Conservation (phyloP, 2,329 filamentous ascomycete genomes). For the Hortaea werneckii region DNA sequence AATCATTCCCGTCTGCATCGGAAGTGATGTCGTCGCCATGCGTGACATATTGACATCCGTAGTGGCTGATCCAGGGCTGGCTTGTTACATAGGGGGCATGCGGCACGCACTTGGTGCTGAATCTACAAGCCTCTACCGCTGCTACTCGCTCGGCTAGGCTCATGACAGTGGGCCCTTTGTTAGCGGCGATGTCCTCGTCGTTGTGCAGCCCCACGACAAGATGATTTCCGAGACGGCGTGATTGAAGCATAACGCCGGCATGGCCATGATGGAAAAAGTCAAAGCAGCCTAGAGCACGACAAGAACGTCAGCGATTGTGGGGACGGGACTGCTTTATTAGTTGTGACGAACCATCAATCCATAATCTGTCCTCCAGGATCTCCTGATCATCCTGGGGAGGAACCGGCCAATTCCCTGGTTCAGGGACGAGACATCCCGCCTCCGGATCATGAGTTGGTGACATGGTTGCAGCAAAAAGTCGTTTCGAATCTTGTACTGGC, state of each 20-base stretch:
- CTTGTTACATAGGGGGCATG: slow-evolving; percentile 90
- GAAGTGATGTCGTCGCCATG: slow-evolving; percentile 97
- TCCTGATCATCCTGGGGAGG: slow-evolving; percentile 51
- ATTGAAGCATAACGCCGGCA: slow-evolving; percentile 93
- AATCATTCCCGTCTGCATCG: slow-evolving; percentile 86
- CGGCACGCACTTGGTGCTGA: slow-evolving; percentile 76
- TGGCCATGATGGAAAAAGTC: slow-evolving; percentile 99
- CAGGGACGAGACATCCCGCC: slow-evolving; percentile 35
- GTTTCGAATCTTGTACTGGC: too few relatives aligned
- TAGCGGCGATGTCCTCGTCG: slow-evolving; percentile 87
- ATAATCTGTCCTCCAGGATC: slow-evolving; percentile 64
- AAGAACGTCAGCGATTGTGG: too few relatives aligned
- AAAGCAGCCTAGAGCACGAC: slow-evolving; percentile 55
- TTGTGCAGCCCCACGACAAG: slow-evolving; percentile 90
- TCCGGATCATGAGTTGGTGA: slow-evolving; percentile 22
- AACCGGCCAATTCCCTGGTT: slow-evolving; percentile 52
- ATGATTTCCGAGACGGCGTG: slow-evolving; percentile 78
- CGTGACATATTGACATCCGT: slow-evolving; percentile 89
- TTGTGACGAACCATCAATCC: slow-evolving; percentile 60
- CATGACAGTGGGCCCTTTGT: slow-evolving; percentile 98
- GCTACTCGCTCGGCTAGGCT: slow-evolving; percentile 81
- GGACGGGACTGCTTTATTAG: too few relatives aligned
- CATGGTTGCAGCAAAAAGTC: slow-evolving; percentile 5
- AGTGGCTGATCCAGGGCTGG: slow-evolving; percentile 87
- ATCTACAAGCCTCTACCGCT: slow-evolving; percentile 88